phyloP scores from a whole-genome alignment of 2,329 filamentous ascomycete genomes.

The Colletotrichum truncatum region DNA sequence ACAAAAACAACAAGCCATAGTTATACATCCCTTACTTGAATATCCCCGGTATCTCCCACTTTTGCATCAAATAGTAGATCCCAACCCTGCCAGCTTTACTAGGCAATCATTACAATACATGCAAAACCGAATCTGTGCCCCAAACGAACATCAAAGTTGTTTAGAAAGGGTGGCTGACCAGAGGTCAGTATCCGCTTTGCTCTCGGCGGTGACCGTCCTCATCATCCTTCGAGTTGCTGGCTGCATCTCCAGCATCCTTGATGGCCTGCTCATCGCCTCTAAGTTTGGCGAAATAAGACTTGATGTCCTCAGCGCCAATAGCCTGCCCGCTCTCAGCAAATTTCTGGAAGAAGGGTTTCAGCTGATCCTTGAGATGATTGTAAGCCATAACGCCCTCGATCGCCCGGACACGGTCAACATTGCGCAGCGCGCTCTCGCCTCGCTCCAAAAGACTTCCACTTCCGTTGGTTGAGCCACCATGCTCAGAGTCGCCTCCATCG shows the following conservation, averaged over 20 bases:
- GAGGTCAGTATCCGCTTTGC: conserved; percentile 60
- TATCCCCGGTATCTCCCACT: neutral
- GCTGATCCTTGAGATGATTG: conserved; percentile 92
- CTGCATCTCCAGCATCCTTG: conserved; percentile 66
- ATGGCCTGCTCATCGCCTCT: conserved; percentile 86
- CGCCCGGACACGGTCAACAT: conserved; percentile 89
- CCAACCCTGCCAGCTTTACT: too few species aligned
- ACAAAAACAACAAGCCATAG: neutral
- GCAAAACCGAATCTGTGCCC: neutral
- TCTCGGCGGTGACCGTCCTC: conserved; percentile 53
- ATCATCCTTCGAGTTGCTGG: conserved; percentile 46
- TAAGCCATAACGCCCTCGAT: conserved; percentile 99
- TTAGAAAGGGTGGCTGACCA: neutral
- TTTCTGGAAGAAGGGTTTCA: conserved; percentile 93
- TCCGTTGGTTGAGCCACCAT: conserved; percentile 68
- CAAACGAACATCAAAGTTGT: neutral
- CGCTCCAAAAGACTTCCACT: conserved; percentile 89
- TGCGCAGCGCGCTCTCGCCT: conserved; percentile 90
- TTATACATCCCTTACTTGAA: neutral
- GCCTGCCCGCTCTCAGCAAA: conserved; percentile 91
- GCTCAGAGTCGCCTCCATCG: conserved; percentile 64
- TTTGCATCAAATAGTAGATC: neutral
- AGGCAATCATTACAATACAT: too few species aligned
- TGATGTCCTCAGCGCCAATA: conserved; percentile 95
- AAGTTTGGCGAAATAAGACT: conserved; percentile 93